Conservation (phyloP, 2,329 filamentous ascomycete genomes). For the Chrysoporthe austroafricana region DNA sequence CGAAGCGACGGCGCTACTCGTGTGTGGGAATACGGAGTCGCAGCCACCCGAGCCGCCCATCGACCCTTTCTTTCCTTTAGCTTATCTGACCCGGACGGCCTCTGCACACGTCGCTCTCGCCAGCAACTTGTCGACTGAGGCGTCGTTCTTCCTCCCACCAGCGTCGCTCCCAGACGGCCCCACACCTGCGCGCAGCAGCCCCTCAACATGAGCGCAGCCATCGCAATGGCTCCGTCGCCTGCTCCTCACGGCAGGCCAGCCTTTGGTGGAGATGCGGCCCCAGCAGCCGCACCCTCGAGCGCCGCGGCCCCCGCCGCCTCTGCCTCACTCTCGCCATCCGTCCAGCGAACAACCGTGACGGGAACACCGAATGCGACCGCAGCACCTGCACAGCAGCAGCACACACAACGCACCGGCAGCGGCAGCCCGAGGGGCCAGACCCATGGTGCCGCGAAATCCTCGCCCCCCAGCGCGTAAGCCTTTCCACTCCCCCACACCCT, state of each 20-base stretch:
- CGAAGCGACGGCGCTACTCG: conserved; percentile 20
- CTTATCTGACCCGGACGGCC: conserved; percentile 25
- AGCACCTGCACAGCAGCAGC: conserved; percentile 32
- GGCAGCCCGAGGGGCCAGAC: conserved; percentile 54
- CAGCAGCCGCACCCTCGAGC: conserved; percentile 40
- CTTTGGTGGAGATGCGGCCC: conserved; percentile 56
- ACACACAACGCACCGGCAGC: conserved; percentile 51
- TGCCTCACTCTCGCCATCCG: conserved; percentile 47
- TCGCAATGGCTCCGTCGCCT: conserved; percentile 70
- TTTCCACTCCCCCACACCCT: conserved; percentile 11
- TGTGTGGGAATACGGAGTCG: conserved; percentile 17
- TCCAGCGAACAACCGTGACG: conserved; percentile 48
- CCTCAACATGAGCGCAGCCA: conserved; percentile 66
- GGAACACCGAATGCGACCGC: conserved; percentile 48
- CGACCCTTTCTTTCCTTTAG: conserved; percentile 9
- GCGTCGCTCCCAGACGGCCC: neutral
- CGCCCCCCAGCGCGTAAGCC: conserved; percentile 64
- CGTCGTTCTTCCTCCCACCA: conserved; percentile 13
- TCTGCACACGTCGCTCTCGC: conserved; percentile 17
- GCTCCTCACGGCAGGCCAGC: conserved; percentile 67
- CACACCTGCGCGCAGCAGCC: conserved; percentile 11
- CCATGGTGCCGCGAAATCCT: conserved; percentile 53
- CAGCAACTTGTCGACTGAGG: neutral
- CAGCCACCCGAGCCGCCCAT: conserved; percentile 27
- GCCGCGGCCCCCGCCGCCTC: conserved; percentile 38